Base-by-base conservation (phyloP, 495 filamentous ascomycete species). In the Pyrenopolyporus hunteri region DNA sequence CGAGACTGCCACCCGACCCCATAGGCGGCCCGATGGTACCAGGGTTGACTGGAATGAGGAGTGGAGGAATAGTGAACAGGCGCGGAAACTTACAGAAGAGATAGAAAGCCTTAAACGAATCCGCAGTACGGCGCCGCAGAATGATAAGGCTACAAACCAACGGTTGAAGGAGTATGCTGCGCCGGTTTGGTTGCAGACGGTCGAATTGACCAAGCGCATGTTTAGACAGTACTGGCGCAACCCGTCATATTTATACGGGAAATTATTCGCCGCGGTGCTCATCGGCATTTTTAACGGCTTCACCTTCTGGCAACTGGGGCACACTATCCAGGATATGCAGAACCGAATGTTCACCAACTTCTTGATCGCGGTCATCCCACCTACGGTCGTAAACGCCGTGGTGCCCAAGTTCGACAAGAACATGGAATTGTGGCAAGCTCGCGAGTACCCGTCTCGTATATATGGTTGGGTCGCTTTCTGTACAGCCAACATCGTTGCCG, bases 391-490 rank as follows among this genome's bases (percentile, higher is more conserved):
- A 22, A 95, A 93, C 72, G 83, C 77, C 25, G 82, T 95, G n/a
- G 82, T 93, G 3, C 91, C 92, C 31, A 92, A 89, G 63, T 95
- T 93, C 79, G 92, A 89, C 73, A 73, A 80, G 32, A 90, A 92
- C 76, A 84, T 89, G 60, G 80, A 83, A 4, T 78, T 94, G 11
- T 95, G 87, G 86, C 82, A 90, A 73, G 83, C 82, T 0, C 81
- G 92, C 10, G 92, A 96, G 70, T 82, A 86, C 43, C 89, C 89
- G 0, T 86, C 82, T 9, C 80, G 87, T 19, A 92, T 92, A 44
- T 96, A 96, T 66, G 85, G 85, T 28, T 95, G 90, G 90, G 76
- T 90, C 26, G 87, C 91, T 5, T 96, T 96, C 74, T 83, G 79
- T 63, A 91, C 88, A 0, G 90, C 89, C 10, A 85, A 89, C 59